Evolutionary conservation across 2,329 filamentous ascomycete species (phyloP), one percentile per base, ranked within the genome.

Genomic region (Phoma sp.): DNA sequence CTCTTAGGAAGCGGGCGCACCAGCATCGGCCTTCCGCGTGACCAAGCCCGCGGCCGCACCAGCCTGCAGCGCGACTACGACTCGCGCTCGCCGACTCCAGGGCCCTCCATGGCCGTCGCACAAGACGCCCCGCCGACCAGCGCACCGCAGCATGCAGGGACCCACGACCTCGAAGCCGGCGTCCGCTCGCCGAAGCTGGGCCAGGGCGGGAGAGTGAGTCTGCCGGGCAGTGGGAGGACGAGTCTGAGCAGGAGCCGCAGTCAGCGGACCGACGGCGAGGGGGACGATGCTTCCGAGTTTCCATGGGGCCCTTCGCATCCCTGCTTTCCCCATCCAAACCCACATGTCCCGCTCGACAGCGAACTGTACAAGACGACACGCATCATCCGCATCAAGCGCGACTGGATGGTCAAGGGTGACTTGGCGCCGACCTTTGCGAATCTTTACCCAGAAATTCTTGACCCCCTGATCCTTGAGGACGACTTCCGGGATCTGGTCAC

Each of bases 221-320:
- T 75, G 30, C 71, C 71, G 3, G 55, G 47, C 42, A 73, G 69
- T 9, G 64, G 59, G 11, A 60, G 66, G 29, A 60, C 60, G 25
- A 74, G 71, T 26, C 59, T 74, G 54, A 65, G 64, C 42, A 68
- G 67, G 15, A 56, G 57, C 7, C 53, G 54, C 29, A 58, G 65
- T 15, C 29, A 46, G 40, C 74, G 69, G 12, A 84, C 87, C 42
- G 82, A 84, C 18, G 87, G 86, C 45, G 67, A 72, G 28, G 65
- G 46, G 49, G 71, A 74, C 55, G 66, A 66, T 39, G 63, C 51
- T 0, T 75, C 72, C 12, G 89, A 90, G 58, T 86, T 92, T 45
- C 86, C 92, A 75, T 99, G 95, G 95, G 93, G 95, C 0, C 92
- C 93, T 12, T 87, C 89, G 33, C 95, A 99, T 73, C 93, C 95